Evolutionary conservation across 108 stramenopile genomes (phyloP).

Genomic region (Fistulifera pelliculosa): DNA sequence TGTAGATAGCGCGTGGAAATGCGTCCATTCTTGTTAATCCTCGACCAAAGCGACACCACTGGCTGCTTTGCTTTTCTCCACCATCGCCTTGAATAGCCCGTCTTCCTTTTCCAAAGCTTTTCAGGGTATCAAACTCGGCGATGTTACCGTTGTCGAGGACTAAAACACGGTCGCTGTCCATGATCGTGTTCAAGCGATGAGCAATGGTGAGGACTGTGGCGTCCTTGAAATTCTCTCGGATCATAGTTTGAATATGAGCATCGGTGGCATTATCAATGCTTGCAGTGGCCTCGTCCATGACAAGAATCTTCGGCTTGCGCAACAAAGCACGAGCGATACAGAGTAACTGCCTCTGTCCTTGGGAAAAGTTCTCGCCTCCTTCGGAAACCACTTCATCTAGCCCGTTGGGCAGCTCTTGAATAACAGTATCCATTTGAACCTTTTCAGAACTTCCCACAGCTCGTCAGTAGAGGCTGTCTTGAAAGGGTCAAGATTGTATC

Average conservation of each 20-base stretch:
- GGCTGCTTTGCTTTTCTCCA: slow-evolving; percentile 38
- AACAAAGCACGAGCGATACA: slow-evolving; percentile 94
- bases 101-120: slow-evolving; percentile 43
- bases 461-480: slow-evolving; percentile 63
- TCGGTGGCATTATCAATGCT: slow-evolving; percentile 86
- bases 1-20: no score
- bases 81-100: slow-evolving; percentile 73
- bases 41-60: not conserved
- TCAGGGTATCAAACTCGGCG: slow-evolving; percentile 78
- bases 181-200: slow-evolving; percentile 88
- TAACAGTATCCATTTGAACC: slow-evolving; percentile 64
- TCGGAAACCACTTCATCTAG: slow-evolving; percentile 85
- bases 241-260: slow-evolving; percentile 79
- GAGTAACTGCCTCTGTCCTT: slow-evolving; percentile 93
- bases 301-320: slow-evolving; percentile 83
- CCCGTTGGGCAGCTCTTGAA: slow-evolving; percentile 51
- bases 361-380: slow-evolving; percentile 93
- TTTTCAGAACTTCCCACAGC: slow-evolving; percentile 79
- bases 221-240: slow-evolving; percentile 79
- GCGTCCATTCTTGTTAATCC: no score
- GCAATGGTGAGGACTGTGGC: slow-evolving; percentile 94
- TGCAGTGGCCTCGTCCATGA: slow-evolving; percentile 93
- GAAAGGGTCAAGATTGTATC: slow-evolving; percentile 98
- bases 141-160: slow-evolving; percentile 93
- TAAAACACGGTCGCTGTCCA: slow-evolving; percentile 88